Percentiles rank a stretch among this genome's conserved stretches.
Conservation (phyloP, 441 rosid species). For the Daphne laureola region DNA sequence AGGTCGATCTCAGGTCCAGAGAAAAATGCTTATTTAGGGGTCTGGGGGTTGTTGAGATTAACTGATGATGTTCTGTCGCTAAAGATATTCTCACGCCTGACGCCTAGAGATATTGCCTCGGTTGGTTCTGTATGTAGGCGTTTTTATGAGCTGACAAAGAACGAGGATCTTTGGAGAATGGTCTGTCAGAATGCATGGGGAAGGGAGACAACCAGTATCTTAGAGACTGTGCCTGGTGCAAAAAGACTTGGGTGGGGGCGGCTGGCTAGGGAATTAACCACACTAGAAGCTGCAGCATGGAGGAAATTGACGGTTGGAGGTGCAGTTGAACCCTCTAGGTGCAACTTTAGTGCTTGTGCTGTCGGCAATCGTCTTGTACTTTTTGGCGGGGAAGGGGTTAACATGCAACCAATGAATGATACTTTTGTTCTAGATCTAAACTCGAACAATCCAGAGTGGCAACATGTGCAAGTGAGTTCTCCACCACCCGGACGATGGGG, state of each 20-base stretch:
- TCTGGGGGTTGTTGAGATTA: constrained; percentile 65
- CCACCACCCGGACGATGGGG: constrained; percentile 99
- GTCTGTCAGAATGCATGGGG: constrained; percentile 99
- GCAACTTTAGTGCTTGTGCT: constrained; percentile 95
- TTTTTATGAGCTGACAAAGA: constrained; percentile 63
- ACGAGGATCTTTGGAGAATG: constrained; percentile 92
- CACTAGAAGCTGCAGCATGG: constrained; percentile 94
- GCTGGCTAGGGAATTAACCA: constrained; percentile 84
- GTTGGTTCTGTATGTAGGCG: constrained; percentile 66
- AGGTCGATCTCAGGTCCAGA: constrained; percentile 36
- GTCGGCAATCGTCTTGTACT: constrained; percentile 94
- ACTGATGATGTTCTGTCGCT: constrained; percentile 83
- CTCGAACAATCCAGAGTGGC: constrained; percentile 82
- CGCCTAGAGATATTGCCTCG: constrained; percentile 90
- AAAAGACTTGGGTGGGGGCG: constrained; percentile 87
- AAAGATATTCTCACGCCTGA: constrained; percentile 65
- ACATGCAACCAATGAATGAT: constrained; percentile 99
- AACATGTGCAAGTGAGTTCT: constrained; percentile 83
- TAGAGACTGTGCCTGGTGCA: constrained; percentile 86
- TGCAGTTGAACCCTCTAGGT: constrained; percentile 85
- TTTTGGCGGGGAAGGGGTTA: constrained; percentile 92
- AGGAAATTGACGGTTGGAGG: constrained; percentile 92
- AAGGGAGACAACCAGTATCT: constrained; percentile 71
- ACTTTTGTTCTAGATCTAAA: constrained; percentile 87
- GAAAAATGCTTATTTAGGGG: constrained; percentile 60